Conservation (phyloP, 257 asterid genomes). For the Solanum gracilifrons region DNA sequence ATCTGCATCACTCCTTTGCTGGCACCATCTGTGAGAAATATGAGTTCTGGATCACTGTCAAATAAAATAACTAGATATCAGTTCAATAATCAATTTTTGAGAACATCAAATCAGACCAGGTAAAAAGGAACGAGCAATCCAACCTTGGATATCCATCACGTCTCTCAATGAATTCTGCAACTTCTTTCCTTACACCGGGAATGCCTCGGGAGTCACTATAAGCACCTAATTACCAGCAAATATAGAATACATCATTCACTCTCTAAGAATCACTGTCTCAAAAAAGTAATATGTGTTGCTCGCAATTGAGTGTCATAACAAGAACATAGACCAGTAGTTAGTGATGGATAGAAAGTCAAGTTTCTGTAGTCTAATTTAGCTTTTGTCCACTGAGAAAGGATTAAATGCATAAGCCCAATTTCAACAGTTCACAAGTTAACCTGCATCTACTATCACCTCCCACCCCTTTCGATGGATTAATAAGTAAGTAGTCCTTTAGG, state of each 20-base stretch:
- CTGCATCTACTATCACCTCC: background rate
- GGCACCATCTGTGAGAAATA: constrained; percentile 95
- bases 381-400: background rate
- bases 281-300: background rate
- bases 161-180: constrained; percentile 87
- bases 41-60: constrained; percentile 92
- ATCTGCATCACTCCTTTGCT: constrained; percentile 99
- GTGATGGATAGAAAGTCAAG: background rate
- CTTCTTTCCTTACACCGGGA: constrained; percentile 94
- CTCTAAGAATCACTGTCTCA: background rate
- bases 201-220: constrained; percentile 96
- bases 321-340: background rate
- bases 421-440: background rate
- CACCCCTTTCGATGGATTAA: background rate
- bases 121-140: background rate
- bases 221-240: constrained; percentile 55
- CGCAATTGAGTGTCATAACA: background rate
- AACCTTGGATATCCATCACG: constrained; percentile 99
- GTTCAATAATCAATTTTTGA: constrained; percentile 6
- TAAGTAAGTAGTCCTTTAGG: background rate
- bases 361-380: background rate
- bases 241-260: background rate
- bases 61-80: background rate
- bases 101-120: background rate
- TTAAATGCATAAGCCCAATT: background rate